Percentiles rank a stretch among this genome's conserved stretches.
Conservation (phyloP, 2,329 filamentous ascomycete genomes). For the Dactylellina parvicollis region DNA sequence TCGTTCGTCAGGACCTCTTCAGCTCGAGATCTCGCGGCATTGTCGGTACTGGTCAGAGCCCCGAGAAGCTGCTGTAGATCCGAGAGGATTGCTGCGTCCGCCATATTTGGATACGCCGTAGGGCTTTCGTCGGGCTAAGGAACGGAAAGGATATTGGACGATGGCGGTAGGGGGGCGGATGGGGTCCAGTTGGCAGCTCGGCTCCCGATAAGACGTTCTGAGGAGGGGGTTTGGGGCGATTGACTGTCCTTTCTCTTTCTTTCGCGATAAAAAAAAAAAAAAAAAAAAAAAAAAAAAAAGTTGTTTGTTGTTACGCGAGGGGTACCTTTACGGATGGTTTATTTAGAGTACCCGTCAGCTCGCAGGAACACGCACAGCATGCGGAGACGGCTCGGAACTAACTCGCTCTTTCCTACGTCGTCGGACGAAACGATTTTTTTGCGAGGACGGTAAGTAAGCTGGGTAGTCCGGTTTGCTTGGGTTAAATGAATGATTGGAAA, state of each 20-base stretch:
- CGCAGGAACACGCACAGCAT: constrained; percentile 31
- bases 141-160: constrained; percentile 17
- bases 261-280: constrained; percentile 43
- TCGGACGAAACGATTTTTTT: neutral
- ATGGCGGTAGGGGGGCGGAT: constrained; percentile 18
- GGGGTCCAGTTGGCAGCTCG: constrained; percentile 14
- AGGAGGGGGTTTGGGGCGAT: constrained; percentile 37
- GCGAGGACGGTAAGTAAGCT: constrained; percentile 25
- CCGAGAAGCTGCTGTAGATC: constrained; percentile 71
- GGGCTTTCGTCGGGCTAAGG: constrained; percentile 10
- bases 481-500: constrained; percentile 12
- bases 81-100: constrained; percentile 14
- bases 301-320: constrained; percentile 52
- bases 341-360: constrained; percentile 46
- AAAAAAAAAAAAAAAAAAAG: constrained; percentile 38
- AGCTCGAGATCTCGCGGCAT: constrained; percentile 81
- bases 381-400: constrained; percentile 24
- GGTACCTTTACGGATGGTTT: constrained; percentile 36
- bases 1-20: constrained; percentile 90
- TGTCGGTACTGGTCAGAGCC: constrained; percentile 89
- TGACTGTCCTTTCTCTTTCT: constrained; percentile 26
- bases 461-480: neutral
- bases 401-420: constrained; percentile 41
- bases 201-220: constrained; percentile 31
- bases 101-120: constrained; percentile 18